Evolutionary conservation across 345 rosid genomes (phyloP).

Genomic region (Rhizophora apiculata): DNA sequence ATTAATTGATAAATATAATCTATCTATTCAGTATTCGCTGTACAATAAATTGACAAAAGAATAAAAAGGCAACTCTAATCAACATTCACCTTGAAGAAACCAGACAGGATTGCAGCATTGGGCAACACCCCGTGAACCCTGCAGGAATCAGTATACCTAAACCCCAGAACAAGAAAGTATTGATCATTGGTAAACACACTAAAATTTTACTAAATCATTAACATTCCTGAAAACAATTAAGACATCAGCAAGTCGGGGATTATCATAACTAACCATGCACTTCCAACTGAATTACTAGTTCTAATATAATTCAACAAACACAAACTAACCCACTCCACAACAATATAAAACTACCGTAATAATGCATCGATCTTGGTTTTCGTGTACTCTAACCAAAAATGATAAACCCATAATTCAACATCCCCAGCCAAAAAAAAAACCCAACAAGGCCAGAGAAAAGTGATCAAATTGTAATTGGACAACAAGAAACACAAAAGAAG

Average conservation of each 20-base stretch:
- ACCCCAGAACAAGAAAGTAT: neutral
- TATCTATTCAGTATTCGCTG: neutral
- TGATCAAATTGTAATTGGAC: too few relatives aligned
- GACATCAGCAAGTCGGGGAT: neutral
- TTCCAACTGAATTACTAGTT: neutral
- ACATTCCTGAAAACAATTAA: neutral
- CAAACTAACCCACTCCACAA: neutral
- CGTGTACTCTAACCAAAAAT: too few relatives aligned
- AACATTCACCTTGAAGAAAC: conserved; percentile 61
- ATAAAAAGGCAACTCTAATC: neutral
- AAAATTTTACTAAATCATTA: neutral
- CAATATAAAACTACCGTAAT: neutral
- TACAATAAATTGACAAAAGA: neutral
- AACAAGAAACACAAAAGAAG: neutral
- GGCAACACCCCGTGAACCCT: conserved; percentile 51
- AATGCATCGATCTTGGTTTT: neutral
- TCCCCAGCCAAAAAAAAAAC: too few relatives aligned
- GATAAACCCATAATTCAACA: too few relatives aligned
- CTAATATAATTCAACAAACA: neutral
- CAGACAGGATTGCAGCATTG: conserved; percentile 46
- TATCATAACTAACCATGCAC: neutral
- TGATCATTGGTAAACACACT: neutral
- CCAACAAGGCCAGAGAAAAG: too few relatives aligned
- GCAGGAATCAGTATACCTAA: conserved; percentile 71
- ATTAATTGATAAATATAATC: neutral